Base-by-base conservation (phyloP, 2,329 filamentous ascomycete species). In the Xylaria sp. region DNA sequence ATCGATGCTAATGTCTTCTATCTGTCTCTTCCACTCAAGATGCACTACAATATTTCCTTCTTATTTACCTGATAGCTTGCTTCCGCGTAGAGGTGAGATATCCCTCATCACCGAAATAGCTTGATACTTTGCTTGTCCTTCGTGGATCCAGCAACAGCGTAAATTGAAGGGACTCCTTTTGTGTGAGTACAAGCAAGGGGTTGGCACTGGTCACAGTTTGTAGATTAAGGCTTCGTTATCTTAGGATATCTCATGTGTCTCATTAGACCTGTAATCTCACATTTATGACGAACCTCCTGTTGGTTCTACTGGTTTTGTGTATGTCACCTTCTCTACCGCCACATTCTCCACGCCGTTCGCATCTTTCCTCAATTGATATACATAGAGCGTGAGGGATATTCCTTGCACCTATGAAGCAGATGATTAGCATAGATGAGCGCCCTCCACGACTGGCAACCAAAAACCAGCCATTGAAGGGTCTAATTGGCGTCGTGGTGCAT, bases 331-430 rank as follows among this genome's bases (percentile, higher is more conserved):
- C 76, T 94, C 91, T 41, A 94, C 91, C 15, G 89, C 89, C 46
- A 94, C 90, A 62, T 89, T 92, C 76, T 93, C 90, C 35, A 85
- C 85, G 15, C 91, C 91, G 68, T 90, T 88, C 58, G 85, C 87
- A 70, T 92, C 90, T 73, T 90, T 92, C 75, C 89, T 86, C 72
- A 93, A 77, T 75, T 93, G 90, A 75, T 98, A 98, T 54, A 98
- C 94, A 76, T 98, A 98, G 51, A 98, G 83, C 62, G 96, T 96
- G 68, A 98, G 85, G 15, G 96, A 96, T 75, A 97, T 96, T 31
- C 94, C 94, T 85, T 98, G 94, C 35, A 96, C 92, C 92, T 96
- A 70, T 63, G 25, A 47, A 23, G 48, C 17, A 25, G 19, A 29
- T 29, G 23, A 11, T 49, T 5, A 35, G 46, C 17, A 40, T 25